Evolutionary conservation across 1,284 basidiomycete species (phyloP).

Genomic region (Cystobasidium sp.): DNA sequence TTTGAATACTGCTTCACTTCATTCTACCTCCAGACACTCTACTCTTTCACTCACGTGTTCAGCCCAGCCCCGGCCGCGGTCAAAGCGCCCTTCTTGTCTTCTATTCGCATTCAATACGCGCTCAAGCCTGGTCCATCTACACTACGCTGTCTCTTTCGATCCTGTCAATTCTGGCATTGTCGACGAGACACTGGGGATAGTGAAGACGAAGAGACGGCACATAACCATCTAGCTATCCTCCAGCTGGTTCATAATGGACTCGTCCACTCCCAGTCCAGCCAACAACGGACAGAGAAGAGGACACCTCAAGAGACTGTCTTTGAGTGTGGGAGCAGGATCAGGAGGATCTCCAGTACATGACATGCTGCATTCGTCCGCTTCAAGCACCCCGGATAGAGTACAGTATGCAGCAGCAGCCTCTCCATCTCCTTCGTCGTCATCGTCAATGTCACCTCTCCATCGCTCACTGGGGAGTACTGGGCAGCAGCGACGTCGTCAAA

Average conservation of each 20-base stretch:
- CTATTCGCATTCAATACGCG: no score
- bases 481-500: background rate
- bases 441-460: constrained; percentile 31
- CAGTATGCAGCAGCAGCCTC: background rate
- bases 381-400: constrained; percentile 9
- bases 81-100: no score
- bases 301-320: constrained; percentile 23
- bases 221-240: no score
- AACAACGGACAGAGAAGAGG: background rate
- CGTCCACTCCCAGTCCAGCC: background rate
- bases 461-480: constrained; percentile 31
- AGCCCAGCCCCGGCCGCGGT: no score
- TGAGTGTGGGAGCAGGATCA: constrained; percentile 14
- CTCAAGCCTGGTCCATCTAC: no score
- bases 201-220: no score
- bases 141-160: no score
- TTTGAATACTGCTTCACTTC: no score
- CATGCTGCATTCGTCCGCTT: background rate
- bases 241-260: background rate
- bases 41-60: no score
- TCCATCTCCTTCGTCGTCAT: background rate
- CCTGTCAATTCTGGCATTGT: no score
- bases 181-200: no score
- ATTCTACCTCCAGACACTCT: no score
- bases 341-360: background rate